Evolutionary conservation across 345 rosid genomes (phyloP).

Genomic region (Geranium rotundifolium): DNA sequence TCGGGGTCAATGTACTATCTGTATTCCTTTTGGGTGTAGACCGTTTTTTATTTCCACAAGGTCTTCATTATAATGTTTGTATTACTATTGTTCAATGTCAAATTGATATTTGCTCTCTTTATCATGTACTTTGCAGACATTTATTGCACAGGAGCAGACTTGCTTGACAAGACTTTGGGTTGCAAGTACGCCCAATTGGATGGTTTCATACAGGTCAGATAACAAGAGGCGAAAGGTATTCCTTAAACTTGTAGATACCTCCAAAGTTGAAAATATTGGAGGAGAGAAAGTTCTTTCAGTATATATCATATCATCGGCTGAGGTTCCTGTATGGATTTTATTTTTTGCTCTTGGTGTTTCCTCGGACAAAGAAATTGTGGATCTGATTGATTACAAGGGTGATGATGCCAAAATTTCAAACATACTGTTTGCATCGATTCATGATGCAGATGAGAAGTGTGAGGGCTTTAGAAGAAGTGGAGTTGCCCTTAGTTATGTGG

Average conservation of each 20-base stretch:
- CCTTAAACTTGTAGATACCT: slow-evolving; percentile 37
- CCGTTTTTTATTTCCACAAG: no score
- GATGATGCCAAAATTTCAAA: slow-evolving; percentile 48
- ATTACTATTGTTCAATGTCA: background rate
- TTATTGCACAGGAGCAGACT: slow-evolving; percentile 81
- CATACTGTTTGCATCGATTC: slow-evolving; percentile 49
- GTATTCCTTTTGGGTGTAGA: no score
- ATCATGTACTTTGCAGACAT: slow-evolving; percentile 39
- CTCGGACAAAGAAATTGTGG: slow-evolving; percentile 60
- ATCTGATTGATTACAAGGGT: slow-evolving; percentile 43
- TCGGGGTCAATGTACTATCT: no score
- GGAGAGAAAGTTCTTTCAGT: slow-evolving; percentile 60
- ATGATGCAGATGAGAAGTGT: slow-evolving; percentile 53
- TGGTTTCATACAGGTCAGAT: slow-evolving; percentile 53
- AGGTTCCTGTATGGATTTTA: slow-evolving; percentile 68
- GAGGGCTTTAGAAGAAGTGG: slow-evolving; percentile 37
- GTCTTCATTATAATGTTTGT: background rate
- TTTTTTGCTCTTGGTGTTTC: slow-evolving; percentile 75
- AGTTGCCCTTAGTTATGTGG: slow-evolving; percentile 31
- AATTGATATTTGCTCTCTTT: slow-evolving; percentile 2
- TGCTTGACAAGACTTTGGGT: slow-evolving; percentile 77
- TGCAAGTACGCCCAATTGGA: slow-evolving; percentile 49
- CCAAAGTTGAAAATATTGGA: slow-evolving; percentile 37
- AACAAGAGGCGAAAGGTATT: slow-evolving; percentile 54
- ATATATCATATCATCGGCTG: slow-evolving; percentile 54